Conservation (phyloP, 2,329 filamentous ascomycete species). For the Diaporthe aspalathi region DNA sequence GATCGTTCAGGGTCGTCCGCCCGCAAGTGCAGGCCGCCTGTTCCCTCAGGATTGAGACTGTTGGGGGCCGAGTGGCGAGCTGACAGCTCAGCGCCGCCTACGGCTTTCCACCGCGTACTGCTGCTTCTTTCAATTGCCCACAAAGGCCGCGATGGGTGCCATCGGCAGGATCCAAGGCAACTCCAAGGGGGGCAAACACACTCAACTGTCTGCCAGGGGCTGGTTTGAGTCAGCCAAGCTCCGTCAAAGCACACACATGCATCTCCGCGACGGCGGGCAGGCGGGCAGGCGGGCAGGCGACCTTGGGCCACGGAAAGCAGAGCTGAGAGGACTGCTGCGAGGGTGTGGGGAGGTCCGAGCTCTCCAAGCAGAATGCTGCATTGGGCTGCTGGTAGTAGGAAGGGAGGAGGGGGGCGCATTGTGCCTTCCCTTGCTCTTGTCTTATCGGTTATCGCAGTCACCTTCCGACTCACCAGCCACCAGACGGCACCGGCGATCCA, state of each 20-base stretch:
- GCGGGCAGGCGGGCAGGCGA: background rate
- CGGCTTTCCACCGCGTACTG: too few relatives aligned
- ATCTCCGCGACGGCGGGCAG: background rate
- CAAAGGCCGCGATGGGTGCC: background rate
- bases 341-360: constrained; percentile 19
- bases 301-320: background rate
- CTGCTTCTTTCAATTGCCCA: too few relatives aligned
- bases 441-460: constrained; percentile 3
- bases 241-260: constrained; percentile 3
- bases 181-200: background rate
- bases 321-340: background rate
- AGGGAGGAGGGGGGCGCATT: too few relatives aligned
- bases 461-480: background rate
- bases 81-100: background rate
- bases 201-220: background rate
- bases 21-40: constrained; percentile 2
- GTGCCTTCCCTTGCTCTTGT: too few relatives aligned
- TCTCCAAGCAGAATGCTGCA: background rate
- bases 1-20: background rate
- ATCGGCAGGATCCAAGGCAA: background rate
- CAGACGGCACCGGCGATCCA: constrained; percentile 4
- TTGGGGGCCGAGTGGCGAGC: background rate
- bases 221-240: background rate
- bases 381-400: too few relatives aligned
- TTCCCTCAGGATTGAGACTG: constrained; percentile 6